Percentiles rank a stretch among this genome's conserved stretches.
phyloP scores from a whole-genome alignment of 169 alveolate genomes.

The Plasmodium yoelii region DNA sequence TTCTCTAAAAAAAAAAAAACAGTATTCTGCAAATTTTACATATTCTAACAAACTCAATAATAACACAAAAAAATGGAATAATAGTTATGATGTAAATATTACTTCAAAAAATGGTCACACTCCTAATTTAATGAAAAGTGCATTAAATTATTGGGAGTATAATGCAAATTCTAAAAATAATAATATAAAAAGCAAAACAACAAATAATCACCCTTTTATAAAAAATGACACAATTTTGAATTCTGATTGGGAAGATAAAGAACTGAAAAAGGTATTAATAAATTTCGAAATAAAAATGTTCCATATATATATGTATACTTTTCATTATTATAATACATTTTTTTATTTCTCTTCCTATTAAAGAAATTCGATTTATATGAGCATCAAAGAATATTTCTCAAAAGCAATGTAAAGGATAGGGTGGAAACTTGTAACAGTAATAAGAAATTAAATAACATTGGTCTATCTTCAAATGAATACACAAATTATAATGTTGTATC shows the following conservation, averaged over 20 bases:
- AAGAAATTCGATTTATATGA: conserved; percentile 4
- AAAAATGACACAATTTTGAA: background rate
- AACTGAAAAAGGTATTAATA: conserved; percentile 24
- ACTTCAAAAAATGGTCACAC: no score
- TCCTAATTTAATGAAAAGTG: no score
- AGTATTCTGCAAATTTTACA: background rate
- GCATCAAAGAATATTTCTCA: conserved; percentile 19
- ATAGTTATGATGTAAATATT: no score
- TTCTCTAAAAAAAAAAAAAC: background rate
- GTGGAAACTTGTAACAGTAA: background rate
- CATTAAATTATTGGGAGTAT: no score
- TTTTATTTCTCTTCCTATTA: background rate
- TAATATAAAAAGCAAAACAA: background rate
- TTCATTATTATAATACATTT: no score
- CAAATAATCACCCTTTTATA: conserved; percentile 20
- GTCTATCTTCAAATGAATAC: conserved; percentile 69
- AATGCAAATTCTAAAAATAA: background rate
- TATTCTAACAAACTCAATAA: conserved; percentile 11
- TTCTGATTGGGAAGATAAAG: background rate
- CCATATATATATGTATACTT: background rate
- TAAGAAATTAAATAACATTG: conserved; percentile 26
- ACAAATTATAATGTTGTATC: conserved; percentile 22
- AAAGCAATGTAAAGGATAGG: conserved; percentile 3
- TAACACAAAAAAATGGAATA: no score
- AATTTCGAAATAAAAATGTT: background rate